Evolutionary conservation across 148 eudicot genomes (phyloP).

Genomic region (Camellia japonica): DNA sequence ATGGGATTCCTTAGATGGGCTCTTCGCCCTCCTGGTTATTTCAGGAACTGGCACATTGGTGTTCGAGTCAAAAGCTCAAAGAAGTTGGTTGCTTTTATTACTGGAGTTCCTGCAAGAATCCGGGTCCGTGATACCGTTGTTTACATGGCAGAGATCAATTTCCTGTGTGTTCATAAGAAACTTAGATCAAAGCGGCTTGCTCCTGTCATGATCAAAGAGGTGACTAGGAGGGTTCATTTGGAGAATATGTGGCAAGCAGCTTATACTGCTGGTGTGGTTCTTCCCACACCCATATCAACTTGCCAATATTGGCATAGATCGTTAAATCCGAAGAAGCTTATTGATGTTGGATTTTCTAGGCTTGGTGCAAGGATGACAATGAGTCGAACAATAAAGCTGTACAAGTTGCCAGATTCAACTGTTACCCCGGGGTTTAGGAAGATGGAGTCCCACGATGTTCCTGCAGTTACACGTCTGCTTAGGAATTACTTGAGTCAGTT

Average conservation of each 20-base stretch:
- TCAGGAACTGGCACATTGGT: constrained; percentile 88
- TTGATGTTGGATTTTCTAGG: constrained; percentile 89
- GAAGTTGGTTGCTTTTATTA: constrained; percentile 81
- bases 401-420: constrained; percentile 72
- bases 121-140: constrained; percentile 61
- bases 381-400: constrained; percentile 88
- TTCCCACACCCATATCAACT: constrained; percentile 71
- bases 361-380: constrained; percentile 95
- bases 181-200: constrained; percentile 83
- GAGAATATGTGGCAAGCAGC: constrained; percentile 94
- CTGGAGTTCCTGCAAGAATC: constrained; percentile 80
- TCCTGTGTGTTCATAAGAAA: constrained; percentile 87
- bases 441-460: constrained; percentile 87
- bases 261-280: constrained; percentile 84
- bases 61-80: constrained; percentile 68
- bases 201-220: constrained; percentile 92
- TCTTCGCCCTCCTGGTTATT: constrained; percentile 77
- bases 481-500: constrained; percentile 68
- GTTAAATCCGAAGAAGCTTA: constrained; percentile 80
- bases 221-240: constrained; percentile 81
- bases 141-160: constrained; percentile 79
- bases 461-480: constrained; percentile 79
- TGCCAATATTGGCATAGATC: constrained; percentile 90
- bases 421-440: constrained; percentile 79
- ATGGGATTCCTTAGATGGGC: constrained; percentile 89